A percentile compares a stretch with the other conserved stretches of the same genome.
Conservation (phyloP, 176 grass and related monocot species). For the Musa acuminata region DNA sequence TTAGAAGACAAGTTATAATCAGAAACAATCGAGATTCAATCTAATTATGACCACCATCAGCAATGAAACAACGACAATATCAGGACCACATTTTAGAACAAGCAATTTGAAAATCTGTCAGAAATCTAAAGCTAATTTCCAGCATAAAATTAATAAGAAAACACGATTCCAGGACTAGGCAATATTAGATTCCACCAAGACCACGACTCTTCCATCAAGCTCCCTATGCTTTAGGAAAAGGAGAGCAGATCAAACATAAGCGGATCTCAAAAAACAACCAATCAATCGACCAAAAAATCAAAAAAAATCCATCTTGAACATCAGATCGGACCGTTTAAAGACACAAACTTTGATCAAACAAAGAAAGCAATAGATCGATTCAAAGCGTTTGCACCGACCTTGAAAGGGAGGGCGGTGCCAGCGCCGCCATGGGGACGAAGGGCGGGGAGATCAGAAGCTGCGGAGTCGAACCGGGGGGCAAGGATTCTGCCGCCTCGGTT, state of each 20-base stretch:
- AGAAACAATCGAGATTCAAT: too few species aligned
- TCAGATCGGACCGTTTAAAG: not conserved
- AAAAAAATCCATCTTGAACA: not conserved
- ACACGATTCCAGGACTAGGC: not conserved
- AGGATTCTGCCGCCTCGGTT: constrained; percentile 19
- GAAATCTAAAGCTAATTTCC: not conserved
- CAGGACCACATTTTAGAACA: not conserved
- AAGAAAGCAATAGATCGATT: not conserved
- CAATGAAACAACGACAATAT: too few species aligned
- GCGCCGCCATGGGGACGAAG: constrained; percentile 6
- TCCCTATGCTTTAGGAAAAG: not conserved
- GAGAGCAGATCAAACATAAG: not conserved
- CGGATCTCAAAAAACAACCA: not conserved
- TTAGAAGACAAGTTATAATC: not conserved
- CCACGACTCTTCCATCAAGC: not conserved
- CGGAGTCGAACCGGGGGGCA: constrained; percentile 16
- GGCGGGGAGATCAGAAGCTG: not conserved
- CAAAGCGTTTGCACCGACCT: not conserved
- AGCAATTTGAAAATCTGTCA: not conserved
- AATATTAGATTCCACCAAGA: not conserved
- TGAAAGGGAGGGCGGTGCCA: not conserved
- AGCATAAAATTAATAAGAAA: not conserved
- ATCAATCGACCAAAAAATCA: not conserved
- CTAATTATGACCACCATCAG: too few species aligned
- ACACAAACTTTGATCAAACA: not conserved